These are phyloP conservation scores for Avena insularis DNA, from an alignment of 176 grass and related monocot species.

Conservation along the genomic window DNA sequence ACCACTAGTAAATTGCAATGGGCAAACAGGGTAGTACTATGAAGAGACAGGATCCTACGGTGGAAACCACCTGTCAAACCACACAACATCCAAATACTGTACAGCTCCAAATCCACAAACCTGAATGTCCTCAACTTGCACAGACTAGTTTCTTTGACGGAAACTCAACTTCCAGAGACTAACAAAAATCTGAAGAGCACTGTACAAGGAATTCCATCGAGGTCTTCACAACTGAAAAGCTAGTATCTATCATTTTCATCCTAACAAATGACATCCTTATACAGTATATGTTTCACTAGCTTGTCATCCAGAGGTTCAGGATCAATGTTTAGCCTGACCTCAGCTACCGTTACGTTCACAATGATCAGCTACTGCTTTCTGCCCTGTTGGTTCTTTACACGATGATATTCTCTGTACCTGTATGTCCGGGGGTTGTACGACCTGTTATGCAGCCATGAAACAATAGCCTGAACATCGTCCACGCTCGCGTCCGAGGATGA, in stretches of 20 bases:
- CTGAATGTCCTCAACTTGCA: neutral
- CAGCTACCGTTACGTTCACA: neutral
- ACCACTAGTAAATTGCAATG: neutral
- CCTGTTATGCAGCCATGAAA: conserved; percentile 56
- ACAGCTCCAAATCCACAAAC: neutral
- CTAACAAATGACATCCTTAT: neutral
- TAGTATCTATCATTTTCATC: neutral
- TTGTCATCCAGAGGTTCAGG: conserved; percentile 30
- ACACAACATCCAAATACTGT: neutral
- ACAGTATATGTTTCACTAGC: conserved; percentile 2
- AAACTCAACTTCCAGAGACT: neutral
- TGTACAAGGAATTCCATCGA: neutral
- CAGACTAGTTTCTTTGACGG: neutral
- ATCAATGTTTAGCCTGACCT: conserved; percentile 12
- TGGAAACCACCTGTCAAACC: no score
- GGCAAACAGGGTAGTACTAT: no score
- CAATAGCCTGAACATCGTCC: conserved; percentile 37
- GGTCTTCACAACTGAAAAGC: neutral
- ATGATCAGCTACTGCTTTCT: conserved; percentile 16
- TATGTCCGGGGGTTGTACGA: conserved; percentile 37
- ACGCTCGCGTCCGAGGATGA: neutral
- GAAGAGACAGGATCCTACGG: no score
- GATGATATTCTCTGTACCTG: conserved; percentile 27
- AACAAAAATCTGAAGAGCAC: conserved; percentile 9
- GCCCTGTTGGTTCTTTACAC: conserved; percentile 13